Base-by-base conservation (phyloP, 192 early-diverging fungal genomes). In the Jimgerdemannia lactiflua region DNA sequence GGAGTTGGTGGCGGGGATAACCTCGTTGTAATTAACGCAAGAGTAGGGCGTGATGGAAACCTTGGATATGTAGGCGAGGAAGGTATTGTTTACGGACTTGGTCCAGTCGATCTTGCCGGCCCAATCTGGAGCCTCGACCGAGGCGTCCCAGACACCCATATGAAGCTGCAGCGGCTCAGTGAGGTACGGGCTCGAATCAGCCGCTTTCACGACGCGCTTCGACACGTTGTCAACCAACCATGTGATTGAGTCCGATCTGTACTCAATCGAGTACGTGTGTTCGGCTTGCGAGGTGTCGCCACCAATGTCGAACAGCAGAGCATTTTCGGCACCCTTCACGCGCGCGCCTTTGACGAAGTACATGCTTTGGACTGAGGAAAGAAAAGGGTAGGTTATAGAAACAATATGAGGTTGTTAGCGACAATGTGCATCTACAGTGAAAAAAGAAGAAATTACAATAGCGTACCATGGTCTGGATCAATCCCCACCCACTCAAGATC, bases 401-500 rank as follows among this genome's bases (percentile, higher is more conserved):
- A 29, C 3, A 54, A 7, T 65, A 14, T 41, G 4, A 20, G 3
- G 10, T 41, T 42, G 11, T 0, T 42, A 20, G 42, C 44, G 0
- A 44, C 4, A 20, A 74, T 4, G 72, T 17, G 19, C 44, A 29
- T 6, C 78, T 59, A 59, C 49, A 59, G 49, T 6, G 14, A 59
- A 59, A 59, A 6, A 59, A 59, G 14, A 59, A 59, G 49, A 59
- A 59, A 10, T 6, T 59, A 59, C 49, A 14, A 14, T 10, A 59
- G 14, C 66, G 82, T 79, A 29, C 79, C 81, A 19, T 84, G 79
- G 59, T 71, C 77, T 10, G 81, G 77, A 65, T 89, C 71, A 69
- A 85, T 85, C 43, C 91, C 91, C 9, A 92, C 86, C 86, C 85
- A 89, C 73, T 92, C 91, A 73, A 80, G 85, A 72, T 92, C 91